Base-by-base conservation (phyloP, 2,329 filamentous ascomycete genomes). In the Aspergillus candidus region DNA sequence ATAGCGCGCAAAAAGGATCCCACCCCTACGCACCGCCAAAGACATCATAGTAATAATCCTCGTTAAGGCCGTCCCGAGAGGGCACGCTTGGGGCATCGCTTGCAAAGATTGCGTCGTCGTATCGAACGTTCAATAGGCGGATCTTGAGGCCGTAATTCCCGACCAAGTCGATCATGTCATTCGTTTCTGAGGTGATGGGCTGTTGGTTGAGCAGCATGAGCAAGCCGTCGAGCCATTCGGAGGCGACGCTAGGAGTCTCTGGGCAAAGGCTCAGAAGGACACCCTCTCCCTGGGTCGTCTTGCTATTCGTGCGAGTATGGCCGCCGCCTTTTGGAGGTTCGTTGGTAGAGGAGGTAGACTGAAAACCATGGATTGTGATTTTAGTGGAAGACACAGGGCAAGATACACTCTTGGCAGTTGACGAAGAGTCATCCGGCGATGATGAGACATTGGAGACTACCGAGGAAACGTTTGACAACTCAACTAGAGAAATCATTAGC, bases 171-270 rank as follows among this genome's bases (percentile, higher is more conserved):
- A 96, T 84, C 49, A 97, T 72, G 66, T 93, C 94, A 62, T 85
- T 91, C 31, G 93, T 97, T 69, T 97, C 91, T 3, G 89, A 81
- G n/a, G 93, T 98, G 62, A 98, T 96, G 14, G 93, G 93, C 47
- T 90, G 82, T 67, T 98, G 93, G 61, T 94, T 89, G 17, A 98
- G 76, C 43, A 98, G 75, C 89, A 98, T 94, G 44, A 97, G 76
- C 52, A 98, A 71, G 1, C 93, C 93, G 63, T 98, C 93, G 4
- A 98, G 76, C 93, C 93, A 98, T 68, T 98, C 93, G 1, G 89
- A 94, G 8, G 93, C 93, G 38, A 93, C 72, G 52, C 82, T 87
- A 61, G 93, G 85, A 46, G 82, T 86, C 47, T 82, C 73, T 5
- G 91, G 90, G 64, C 88, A 83, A 41, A 98, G 75, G n/a, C 84